A percentile compares a stretch with the other conserved stretches of the same genome.
Evolutionary conservation across 2,329 filamentous ascomycete genomes (phyloP).

Genomic region (Sporothrix humicola): DNA sequence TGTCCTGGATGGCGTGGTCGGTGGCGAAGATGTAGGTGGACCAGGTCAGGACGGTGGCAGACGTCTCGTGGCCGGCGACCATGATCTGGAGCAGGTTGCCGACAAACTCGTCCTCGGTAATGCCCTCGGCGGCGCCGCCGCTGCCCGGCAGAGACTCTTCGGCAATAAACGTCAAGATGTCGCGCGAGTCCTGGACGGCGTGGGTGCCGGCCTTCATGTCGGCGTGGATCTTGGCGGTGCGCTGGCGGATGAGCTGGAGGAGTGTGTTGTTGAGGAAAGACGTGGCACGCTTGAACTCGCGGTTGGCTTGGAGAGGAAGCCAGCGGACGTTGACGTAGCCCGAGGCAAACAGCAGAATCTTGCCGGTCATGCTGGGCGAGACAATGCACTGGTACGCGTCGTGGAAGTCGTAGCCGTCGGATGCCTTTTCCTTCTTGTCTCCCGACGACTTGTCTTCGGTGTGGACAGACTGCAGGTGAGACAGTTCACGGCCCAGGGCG

Average conservation of each 20-base stretch:
- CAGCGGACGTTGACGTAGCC: conserved; percentile 41
- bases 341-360: conserved; percentile 31
- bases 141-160: conserved; percentile 39
- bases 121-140: conserved; percentile 35
- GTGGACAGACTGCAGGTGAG: conserved; percentile 39
- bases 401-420: conserved; percentile 38
- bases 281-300: conserved; percentile 41
- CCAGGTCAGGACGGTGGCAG: conserved; percentile 45
- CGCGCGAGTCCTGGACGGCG: conserved; percentile 36
- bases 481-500: conserved; percentile 46
- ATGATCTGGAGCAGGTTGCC: conserved; percentile 38
- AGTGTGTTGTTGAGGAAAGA: conserved; percentile 41
- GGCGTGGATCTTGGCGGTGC: conserved; percentile 40
- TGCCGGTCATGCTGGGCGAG: conserved; percentile 43
- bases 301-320: conserved; percentile 43
- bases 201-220: conserved; percentile 38
- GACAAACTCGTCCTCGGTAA: conserved; percentile 40
- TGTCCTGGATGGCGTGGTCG: conserved; percentile 44
- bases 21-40: conserved; percentile 45
- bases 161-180: conserved; percentile 42
- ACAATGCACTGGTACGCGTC: conserved; percentile 44
- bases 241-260: conserved; percentile 43
- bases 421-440: neutral
- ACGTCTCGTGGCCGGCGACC: conserved; percentile 45
- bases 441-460: neutral